phyloP scores from a whole-genome alignment of 805 yeast species.

The Candida insectalens region DNA sequence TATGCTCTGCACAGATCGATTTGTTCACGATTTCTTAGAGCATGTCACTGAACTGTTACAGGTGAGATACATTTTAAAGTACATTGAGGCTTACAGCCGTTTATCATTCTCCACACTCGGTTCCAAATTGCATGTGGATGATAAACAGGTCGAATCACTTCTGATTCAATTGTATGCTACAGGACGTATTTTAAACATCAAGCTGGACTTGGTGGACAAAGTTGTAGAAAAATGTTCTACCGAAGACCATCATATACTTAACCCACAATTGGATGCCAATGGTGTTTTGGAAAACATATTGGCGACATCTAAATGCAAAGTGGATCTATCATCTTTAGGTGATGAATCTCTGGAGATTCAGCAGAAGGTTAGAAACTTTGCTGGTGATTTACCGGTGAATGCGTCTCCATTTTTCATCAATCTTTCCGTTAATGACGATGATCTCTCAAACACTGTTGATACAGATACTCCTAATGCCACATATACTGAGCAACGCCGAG shows the following conservation, averaged over 20 bases:
- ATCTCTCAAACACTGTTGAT: too few relatives aligned
- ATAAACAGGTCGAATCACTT: conserved; percentile 12
- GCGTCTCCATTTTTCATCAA: background rate
- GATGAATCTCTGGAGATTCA: conserved; percentile 5
- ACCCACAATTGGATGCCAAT: conserved; percentile 3
- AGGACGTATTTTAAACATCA: conserved; percentile 16
- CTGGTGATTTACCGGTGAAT: background rate
- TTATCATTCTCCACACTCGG: conserved; percentile 14
- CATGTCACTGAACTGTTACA: conserved; percentile 16
- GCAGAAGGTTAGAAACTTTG: background rate
- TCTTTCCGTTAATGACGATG: background rate
- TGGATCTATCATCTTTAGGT: conserved; percentile 4
- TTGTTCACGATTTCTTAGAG: conserved; percentile 17
- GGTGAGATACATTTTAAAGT: conserved; percentile 13
- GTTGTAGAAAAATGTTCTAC: conserved; percentile 7
- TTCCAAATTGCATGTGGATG: conserved; percentile 11
- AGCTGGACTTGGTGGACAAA: conserved; percentile 17
- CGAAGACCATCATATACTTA: conserved; percentile 3
- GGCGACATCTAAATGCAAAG: conserved; percentile 2
- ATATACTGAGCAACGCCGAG: too few relatives aligned
- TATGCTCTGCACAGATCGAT: conserved; percentile 7
- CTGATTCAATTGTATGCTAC: conserved; percentile 15
- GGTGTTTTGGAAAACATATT: conserved; percentile 10
- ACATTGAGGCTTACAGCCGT: conserved; percentile 14
- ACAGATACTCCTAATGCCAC: too few relatives aligned